Conservation (phyloP, 106 monocot genomes). For the Allium sativum region DNA sequence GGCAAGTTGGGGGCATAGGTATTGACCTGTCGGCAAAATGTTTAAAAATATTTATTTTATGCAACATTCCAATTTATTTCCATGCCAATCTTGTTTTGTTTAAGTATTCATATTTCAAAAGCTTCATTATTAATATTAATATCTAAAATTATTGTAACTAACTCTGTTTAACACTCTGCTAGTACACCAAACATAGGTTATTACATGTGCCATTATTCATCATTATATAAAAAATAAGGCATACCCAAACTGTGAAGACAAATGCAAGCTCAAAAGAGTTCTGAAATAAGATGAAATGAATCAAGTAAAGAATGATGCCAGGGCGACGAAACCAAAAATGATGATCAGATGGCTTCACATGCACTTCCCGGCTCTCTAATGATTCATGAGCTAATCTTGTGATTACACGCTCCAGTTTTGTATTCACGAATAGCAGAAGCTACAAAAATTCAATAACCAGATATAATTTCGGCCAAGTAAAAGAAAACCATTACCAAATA, state of each 20-base stretch:
- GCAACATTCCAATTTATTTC: too few relatives aligned
- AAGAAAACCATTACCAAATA: too few relatives aligned
- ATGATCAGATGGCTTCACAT: constrained; percentile 46
- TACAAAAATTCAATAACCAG: constrained; percentile 11
- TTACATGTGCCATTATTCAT: too few relatives aligned
- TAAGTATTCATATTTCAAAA: background rate
- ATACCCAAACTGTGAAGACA: constrained; percentile 52
- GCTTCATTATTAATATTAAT: background rate
- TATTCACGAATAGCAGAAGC: constrained; percentile 50
- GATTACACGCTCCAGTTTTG: constrained; percentile 59
- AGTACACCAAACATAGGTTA: too few relatives aligned
- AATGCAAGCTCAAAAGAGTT: constrained; percentile 64
- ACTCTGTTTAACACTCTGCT: background rate
- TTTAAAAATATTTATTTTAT: too few relatives aligned
- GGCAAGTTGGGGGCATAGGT: too few relatives aligned
- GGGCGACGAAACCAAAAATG: constrained; percentile 49
- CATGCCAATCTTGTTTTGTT: too few relatives aligned
- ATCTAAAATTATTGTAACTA: background rate
- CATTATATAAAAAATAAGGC: background rate
- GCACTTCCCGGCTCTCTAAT: background rate
- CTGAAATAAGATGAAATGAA: constrained; percentile 70
- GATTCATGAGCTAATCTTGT: constrained; percentile 40
- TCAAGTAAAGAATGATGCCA: constrained; percentile 38
- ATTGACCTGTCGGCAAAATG: too few relatives aligned
- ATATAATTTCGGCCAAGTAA: too few relatives aligned